Evolutionary conservation across 108 stramenopile genomes (phyloP).

Genomic region (Skeletonema costatum): DNA sequence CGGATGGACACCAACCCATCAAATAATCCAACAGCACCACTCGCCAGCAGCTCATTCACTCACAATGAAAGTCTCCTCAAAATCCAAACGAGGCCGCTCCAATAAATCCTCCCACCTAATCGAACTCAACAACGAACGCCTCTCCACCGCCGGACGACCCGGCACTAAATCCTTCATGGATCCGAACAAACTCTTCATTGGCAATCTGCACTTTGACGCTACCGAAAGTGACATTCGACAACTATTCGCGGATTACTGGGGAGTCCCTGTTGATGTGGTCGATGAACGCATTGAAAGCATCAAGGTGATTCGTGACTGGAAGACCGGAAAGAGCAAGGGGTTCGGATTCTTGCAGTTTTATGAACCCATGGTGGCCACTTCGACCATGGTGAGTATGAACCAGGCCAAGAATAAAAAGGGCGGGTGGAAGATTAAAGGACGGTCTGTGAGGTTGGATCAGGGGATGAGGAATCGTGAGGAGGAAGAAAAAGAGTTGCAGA

Average conservation of each 20-base stretch:
- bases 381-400: conserved; percentile 62
- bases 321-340: conserved; percentile 84
- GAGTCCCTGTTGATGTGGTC: conserved; percentile 50
- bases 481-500: conserved; percentile 50
- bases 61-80: conserved; percentile 29
- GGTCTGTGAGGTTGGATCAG: conserved; percentile 66
- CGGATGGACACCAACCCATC: too few species aligned
- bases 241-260: conserved; percentile 48
- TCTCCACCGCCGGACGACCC: conserved; percentile 59
- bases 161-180: conserved; percentile 78
- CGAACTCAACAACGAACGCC: conserved; percentile 42
- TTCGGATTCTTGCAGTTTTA: conserved; percentile 85
- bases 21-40: too few species aligned
- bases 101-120: conserved; percentile 39
- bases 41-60: too few species aligned
- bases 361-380: conserved; percentile 82
- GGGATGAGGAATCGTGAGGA: conserved; percentile 62
- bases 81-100: conserved; percentile 19
- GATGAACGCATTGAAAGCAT: conserved; percentile 43
- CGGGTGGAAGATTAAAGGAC: conserved; percentile 50
- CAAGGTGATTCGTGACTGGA: conserved; percentile 82
- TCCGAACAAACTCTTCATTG: conserved; percentile 65
- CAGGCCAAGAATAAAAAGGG: conserved; percentile 22
- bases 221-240: conserved; percentile 54
- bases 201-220: conserved; percentile 49